Conservation (phyloP, 2,329 filamentous ascomycete genomes). For the Xylaria multiplex region DNA sequence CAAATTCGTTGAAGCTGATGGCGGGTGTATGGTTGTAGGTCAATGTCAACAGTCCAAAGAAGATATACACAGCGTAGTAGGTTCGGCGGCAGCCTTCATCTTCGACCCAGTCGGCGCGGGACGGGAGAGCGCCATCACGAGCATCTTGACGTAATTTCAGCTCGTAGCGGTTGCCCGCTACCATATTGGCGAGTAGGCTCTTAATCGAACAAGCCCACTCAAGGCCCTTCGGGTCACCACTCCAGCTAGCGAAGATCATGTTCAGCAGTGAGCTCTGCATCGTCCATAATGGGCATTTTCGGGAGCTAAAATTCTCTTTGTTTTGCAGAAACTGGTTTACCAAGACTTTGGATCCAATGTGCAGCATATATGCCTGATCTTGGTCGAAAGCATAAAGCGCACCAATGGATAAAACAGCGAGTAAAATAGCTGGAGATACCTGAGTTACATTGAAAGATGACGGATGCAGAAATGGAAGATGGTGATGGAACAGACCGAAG, state of each 20-base stretch:
- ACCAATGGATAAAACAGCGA: conserved; percentile 93
- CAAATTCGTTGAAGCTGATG: conserved; percentile 98
- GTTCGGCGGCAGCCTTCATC: conserved; percentile 96
- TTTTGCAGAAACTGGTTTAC: conserved; percentile 98
- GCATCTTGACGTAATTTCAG: conserved; percentile 92
- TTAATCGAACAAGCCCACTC: conserved; percentile 99
- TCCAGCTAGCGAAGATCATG: conserved; percentile 99
- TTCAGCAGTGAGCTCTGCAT: conserved; percentile 98
- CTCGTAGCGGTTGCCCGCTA: conserved; percentile 95
- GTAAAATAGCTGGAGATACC: conserved; percentile 81
- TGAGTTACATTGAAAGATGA: conserved; percentile 86
- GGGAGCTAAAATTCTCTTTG: conserved; percentile 98
- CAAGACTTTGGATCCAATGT: conserved; percentile 96
- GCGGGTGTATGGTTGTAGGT: conserved; percentile 98
- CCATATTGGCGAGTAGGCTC: conserved; percentile 97
- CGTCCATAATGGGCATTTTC: conserved; percentile 96
- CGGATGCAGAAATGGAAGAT: conserved; percentile 94
- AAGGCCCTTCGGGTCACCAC: conserved; percentile 93
- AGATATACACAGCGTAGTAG: conserved; percentile 98
- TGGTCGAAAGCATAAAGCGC: conserved; percentile 97
- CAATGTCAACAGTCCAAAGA: conserved; percentile 93
- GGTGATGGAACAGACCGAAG: conserved; percentile 96
- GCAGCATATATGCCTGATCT: conserved; percentile 94
- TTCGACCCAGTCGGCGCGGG: conserved; percentile 91
- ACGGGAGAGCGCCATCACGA: conserved; percentile 78